These are phyloP conservation scores for Daldinia loculata DNA, from an alignment of 495 filamentous ascomycete species.

Conservation along the genomic window DNA sequence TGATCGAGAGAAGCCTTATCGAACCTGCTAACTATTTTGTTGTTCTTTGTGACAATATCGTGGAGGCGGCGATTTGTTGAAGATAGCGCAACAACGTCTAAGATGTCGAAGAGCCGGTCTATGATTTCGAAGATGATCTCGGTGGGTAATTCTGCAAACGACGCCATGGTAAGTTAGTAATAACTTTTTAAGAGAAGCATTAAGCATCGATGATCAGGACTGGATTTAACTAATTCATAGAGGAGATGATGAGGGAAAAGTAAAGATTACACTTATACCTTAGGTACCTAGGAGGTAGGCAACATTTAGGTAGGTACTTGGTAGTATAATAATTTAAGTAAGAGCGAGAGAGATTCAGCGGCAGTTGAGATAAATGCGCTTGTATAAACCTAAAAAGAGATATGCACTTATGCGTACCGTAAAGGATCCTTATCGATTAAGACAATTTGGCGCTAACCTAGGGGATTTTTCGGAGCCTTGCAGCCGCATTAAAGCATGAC, in stretches of 20 bases:
- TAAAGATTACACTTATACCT: background rate
- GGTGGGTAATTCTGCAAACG: background rate
- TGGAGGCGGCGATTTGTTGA: constrained; percentile 1
- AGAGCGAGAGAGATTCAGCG: background rate
- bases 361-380: background rate
- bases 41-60: background rate
- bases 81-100: constrained; percentile 9
- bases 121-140: constrained; percentile 5
- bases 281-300: too few species aligned
- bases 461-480: constrained; percentile 26
- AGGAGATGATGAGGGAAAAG: background rate
- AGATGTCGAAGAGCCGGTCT: background rate
- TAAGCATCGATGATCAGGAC: too few species aligned
- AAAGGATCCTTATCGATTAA: too few species aligned
- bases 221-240: background rate
- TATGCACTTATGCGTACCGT: background rate
- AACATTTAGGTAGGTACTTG: too few species aligned
- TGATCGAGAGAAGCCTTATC: background rate
- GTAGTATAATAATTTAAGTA: background rate
- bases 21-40: background rate
- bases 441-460: background rate
- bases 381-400: background rate
- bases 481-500: constrained; percentile 12
- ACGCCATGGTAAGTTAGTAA: constrained; percentile 2
- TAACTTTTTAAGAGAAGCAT: background rate